Percentiles rank a stretch among this genome's conserved stretches.
Conservation (phyloP, 352 stramenopile genomes). For the Aphanomyces invadans region DNA sequence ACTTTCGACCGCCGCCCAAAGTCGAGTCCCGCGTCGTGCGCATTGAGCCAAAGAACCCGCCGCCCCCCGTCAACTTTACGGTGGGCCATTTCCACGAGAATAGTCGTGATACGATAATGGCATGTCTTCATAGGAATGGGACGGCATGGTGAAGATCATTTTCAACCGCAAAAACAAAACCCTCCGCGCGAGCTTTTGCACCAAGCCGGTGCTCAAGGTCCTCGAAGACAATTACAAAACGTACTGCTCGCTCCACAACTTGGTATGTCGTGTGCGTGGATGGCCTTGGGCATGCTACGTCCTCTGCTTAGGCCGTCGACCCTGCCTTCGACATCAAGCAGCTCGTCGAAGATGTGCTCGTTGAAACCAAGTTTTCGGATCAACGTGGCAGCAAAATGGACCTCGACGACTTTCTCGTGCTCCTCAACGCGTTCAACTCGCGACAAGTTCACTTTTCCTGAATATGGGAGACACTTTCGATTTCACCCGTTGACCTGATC, state of each 20-base stretch:
- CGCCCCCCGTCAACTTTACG: slow-evolving; percentile 98
- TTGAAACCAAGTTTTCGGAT: slow-evolving; percentile 68
- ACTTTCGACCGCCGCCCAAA: slow-evolving; percentile 98
- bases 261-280: slow-evolving; percentile 35
- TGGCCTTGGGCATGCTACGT: not conserved
- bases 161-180: slow-evolving; percentile 99
- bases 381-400: slow-evolving; percentile 96
- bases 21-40: slow-evolving; percentile 94
- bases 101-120: no score
- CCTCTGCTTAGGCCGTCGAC: slow-evolving; percentile 44
- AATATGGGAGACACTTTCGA: slow-evolving; percentile 1
- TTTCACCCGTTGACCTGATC: not conserved
- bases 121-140: slow-evolving; percentile 86
- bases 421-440: slow-evolving; percentile 24
- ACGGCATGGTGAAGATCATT: slow-evolving; percentile 98
- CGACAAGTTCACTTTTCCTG: slow-evolving; percentile 22
- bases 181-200: slow-evolving; percentile 93
- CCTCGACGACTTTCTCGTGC: slow-evolving; percentile 96
- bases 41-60: slow-evolving; percentile 97
- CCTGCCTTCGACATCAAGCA: slow-evolving; percentile 84
- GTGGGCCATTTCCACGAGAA: no score
- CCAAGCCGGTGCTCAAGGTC: slow-evolving; percentile 93
- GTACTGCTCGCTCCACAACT: slow-evolving; percentile 88
- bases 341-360: slow-evolving; percentile 91
- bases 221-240: slow-evolving; percentile 96